Percentiles rank a stretch among this genome's conserved stretches.
Conservation (phyloP, 495 filamentous ascomycete genomes). For the Aspergillus ellipticus region DNA sequence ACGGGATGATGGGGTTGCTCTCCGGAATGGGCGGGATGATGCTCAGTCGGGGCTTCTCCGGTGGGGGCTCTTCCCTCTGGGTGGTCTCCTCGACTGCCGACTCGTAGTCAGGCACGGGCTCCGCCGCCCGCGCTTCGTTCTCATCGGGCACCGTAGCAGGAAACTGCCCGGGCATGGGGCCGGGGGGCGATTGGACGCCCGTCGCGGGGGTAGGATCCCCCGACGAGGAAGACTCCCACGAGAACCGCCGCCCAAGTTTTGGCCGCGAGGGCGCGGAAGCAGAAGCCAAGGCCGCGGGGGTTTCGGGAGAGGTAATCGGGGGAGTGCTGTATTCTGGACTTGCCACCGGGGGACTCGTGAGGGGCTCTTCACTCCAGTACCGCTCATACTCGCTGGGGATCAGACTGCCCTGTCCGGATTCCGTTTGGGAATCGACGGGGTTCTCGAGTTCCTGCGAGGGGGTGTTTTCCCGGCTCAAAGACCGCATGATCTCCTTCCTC, state of each 20-base stretch:
- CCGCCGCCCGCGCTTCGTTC: conserved; percentile 3
- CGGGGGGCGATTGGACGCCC: conserved; percentile 4
- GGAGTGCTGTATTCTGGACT: conserved; percentile 19
- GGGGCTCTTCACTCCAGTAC: conserved; percentile 48
- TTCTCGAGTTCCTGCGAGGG: conserved; percentile 33
- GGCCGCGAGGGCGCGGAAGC: conserved; percentile 17
- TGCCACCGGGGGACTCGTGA: conserved; percentile 11
- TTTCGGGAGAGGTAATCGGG: conserved; percentile 11
- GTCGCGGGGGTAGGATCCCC: conserved; percentile 15
- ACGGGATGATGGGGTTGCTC: conserved; percentile 22
- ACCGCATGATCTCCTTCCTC: conserved; percentile 75
- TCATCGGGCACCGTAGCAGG: conserved; percentile 14
- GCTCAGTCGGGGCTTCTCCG: conserved; percentile 24
- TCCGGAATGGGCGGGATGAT: conserved; percentile 23
- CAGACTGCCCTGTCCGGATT: conserved; percentile 30
- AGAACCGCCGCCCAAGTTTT: conserved; percentile 35
- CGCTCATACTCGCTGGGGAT: conserved; percentile 58
- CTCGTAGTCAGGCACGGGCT: background rate
- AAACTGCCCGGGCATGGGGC: conserved; percentile 19
- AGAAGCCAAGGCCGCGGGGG: conserved; percentile 14
- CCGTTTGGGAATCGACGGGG: conserved; percentile 15
- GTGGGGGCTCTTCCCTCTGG: background rate
- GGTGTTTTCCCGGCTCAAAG: conserved; percentile 54
- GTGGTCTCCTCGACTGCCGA: background rate
- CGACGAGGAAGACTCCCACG: conserved; percentile 37